These are phyloP conservation scores for Cystobasidium slooffiae DNA, from an alignment of 1,284 basidiomycete genomes.

Conservation along the genomic window DNA sequence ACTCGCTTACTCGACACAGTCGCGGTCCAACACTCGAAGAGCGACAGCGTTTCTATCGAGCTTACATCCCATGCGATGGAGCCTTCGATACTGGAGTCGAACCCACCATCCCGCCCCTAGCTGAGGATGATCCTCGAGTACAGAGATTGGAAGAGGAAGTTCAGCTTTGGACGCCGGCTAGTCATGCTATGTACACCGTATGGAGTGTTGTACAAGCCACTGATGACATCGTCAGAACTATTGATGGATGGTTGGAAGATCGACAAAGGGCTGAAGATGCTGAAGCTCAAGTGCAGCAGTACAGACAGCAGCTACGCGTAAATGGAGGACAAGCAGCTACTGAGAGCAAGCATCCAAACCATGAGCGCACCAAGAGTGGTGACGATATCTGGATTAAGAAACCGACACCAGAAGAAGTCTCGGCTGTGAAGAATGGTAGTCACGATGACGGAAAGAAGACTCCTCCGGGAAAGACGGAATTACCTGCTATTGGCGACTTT, in stretches of 20 bases:
- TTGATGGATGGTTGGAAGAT: slow-evolving; percentile 48
- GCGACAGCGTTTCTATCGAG: slow-evolving; percentile 77
- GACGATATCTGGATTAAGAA: slow-evolving; percentile 35
- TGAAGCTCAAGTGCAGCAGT: slow-evolving; percentile 12
- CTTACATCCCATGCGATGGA: slow-evolving; percentile 66
- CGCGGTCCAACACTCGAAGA: slow-evolving; percentile 75
- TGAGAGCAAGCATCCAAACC: slow-evolving; percentile 5
- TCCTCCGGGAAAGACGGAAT: slow-evolving; percentile 2
- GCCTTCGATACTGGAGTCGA: slow-evolving; percentile 40
- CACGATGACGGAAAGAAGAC: slow-evolving; percentile 20
- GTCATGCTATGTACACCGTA: slow-evolving; percentile 85
- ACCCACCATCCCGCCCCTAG: slow-evolving; percentile 13
- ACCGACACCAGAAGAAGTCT: slow-evolving; percentile 1
- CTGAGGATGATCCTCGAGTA: slow-evolving; percentile 43
- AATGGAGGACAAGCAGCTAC: not conserved
- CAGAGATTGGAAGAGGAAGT: slow-evolving; percentile 73
- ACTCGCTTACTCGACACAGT: slow-evolving; percentile 71
- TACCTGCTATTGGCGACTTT: slow-evolving; percentile 46
- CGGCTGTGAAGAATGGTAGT: not conserved
- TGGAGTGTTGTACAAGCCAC: slow-evolving; percentile 90
- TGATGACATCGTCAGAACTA: slow-evolving; percentile 65
- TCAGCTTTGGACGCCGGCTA: slow-evolving; percentile 79
- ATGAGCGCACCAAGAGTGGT: slow-evolving; percentile 42
- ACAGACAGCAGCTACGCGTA: not conserved
- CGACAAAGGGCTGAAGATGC: slow-evolving; percentile 24